These are phyloP conservation scores for Penicillium olsonii DNA, from an alignment of 2,329 filamentous ascomycete species.

Conservation along the genomic window DNA sequence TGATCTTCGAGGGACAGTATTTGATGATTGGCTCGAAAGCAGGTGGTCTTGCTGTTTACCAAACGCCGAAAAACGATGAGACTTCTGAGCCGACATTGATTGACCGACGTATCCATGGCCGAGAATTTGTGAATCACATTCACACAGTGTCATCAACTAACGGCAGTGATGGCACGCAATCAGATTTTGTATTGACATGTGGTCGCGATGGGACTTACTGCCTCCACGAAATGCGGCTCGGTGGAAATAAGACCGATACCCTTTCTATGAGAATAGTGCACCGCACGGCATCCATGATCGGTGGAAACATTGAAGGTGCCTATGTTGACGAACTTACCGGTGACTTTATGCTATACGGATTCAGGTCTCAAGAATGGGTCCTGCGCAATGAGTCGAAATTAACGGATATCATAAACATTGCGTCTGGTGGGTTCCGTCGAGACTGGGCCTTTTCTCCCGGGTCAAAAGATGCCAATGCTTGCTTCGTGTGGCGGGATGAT, in stretches of 20 bases:
- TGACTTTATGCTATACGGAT: constrained; percentile 26
- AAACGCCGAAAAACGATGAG: constrained; percentile 18
- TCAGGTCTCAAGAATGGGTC: constrained; percentile 62
- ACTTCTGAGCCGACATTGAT: constrained; percentile 25
- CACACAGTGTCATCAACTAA: constrained; percentile 19
- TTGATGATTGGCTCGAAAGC: constrained; percentile 59
- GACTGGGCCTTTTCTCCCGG: constrained; percentile 63
- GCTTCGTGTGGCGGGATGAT: constrained; percentile 75
- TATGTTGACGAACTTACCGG: constrained; percentile 53
- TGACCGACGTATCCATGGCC: constrained; percentile 46
- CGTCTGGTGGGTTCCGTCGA: constrained; percentile 84
- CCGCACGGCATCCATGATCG: constrained; percentile 68
- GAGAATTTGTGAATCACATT: constrained; percentile 71
- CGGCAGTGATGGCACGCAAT: constrained; percentile 15
- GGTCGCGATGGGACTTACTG: constrained; percentile 76
- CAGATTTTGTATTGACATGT: constrained; percentile 62
- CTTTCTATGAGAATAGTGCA: constrained; percentile 59
- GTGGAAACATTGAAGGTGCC: constrained; percentile 73
- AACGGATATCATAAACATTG: constrained; percentile 68
- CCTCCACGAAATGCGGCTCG: constrained; percentile 53
- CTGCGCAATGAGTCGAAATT: constrained; percentile 76
- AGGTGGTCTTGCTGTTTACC: constrained; percentile 56
- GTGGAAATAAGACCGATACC: constrained; percentile 28
- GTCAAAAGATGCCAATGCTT: constrained; percentile 40
- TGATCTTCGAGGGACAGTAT: constrained; percentile 33